phyloP scores from a whole-genome alignment of 345 rosid genomes.

The Moricandia moricandioides region DNA sequence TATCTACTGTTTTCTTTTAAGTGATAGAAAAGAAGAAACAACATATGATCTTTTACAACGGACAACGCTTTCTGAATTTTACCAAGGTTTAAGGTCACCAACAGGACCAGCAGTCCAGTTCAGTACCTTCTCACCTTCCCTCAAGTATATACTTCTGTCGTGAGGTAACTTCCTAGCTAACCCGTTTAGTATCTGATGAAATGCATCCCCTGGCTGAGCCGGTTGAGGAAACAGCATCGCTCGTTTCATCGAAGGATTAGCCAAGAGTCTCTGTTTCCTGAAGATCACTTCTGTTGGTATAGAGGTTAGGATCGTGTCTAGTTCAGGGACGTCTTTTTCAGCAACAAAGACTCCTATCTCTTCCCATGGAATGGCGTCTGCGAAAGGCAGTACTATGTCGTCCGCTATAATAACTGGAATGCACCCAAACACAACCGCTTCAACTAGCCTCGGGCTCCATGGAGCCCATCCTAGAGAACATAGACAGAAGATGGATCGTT shows the following conservation, averaged over 20 bases:
- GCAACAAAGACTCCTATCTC: conserved; percentile 90
- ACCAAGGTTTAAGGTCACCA: conserved; percentile 93
- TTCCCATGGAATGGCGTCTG: conserved; percentile 99
- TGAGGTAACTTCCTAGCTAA: conserved; percentile 88
- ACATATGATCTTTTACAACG: neutral
- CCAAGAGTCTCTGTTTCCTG: conserved; percentile 87
- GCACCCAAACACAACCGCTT: conserved; percentile 98
- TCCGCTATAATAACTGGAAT: conserved; percentile 97
- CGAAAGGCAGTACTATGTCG: conserved; percentile 86
- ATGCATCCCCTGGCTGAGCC: conserved; percentile 86
- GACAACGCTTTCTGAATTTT: neutral
- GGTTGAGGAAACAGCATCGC: conserved; percentile 98
- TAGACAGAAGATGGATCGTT: conserved; percentile 82
- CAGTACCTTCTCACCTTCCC: conserved; percentile 51
- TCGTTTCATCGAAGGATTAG: conserved; percentile 90
- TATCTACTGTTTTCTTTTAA: neutral
- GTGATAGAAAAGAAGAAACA: neutral
- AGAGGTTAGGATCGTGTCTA: conserved; percentile 80
- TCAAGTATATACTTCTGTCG: conserved; percentile 48
- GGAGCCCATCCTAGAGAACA: conserved; percentile 99
- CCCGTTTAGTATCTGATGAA: conserved; percentile 91
- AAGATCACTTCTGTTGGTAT: conserved; percentile 72
- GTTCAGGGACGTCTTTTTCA: conserved; percentile 75
- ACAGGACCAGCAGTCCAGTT: conserved; percentile 92
- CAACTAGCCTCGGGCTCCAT: conserved; percentile 96